Evolutionary conservation across 306 rosid genomes (phyloP).

Genomic region (Cucurbita argyrosperma): DNA sequence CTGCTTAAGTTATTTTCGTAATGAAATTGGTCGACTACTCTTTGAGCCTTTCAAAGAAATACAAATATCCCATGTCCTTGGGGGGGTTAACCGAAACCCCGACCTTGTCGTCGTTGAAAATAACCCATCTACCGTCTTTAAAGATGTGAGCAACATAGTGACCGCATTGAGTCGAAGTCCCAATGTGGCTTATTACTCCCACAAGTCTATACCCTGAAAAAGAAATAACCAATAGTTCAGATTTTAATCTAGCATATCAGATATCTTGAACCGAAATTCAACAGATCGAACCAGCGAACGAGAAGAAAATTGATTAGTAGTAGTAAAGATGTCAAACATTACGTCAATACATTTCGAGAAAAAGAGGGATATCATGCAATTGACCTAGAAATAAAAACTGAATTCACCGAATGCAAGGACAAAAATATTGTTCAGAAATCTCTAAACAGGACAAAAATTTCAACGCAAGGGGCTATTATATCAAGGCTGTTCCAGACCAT

Average conservation of each 20-base stretch:
- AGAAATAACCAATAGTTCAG: neutral
- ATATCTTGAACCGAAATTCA: neutral
- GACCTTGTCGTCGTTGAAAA: conserved; percentile 80
- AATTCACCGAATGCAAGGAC: neutral
- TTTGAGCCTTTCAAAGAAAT: conserved; percentile 69
- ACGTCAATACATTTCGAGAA: neutral
- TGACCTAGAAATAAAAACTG: neutral
- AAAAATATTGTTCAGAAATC: neutral
- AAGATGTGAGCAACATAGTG: conserved; percentile 89
- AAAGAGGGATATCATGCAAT: too few relatives aligned
- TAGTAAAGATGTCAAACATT: neutral
- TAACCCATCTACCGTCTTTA: conserved; percentile 89
- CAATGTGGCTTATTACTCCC: conserved; percentile 89
- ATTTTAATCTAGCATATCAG: neutral
- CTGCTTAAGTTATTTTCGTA: neutral
- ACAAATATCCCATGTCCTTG: conserved; percentile 93
- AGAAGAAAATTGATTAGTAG: neutral
- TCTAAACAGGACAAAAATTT: neutral
- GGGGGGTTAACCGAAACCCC: conserved; percentile 89
- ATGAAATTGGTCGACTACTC: conserved; percentile 6
- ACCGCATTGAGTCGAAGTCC: conserved; percentile 87
- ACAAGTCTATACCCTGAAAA: conserved; percentile 59
- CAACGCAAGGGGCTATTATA: neutral
- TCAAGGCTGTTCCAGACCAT: neutral
- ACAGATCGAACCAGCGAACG: neutral